These are phyloP conservation scores for Bryoglossum gracile DNA, from an alignment of 495 filamentous ascomycete species.

Conservation along the genomic window DNA sequence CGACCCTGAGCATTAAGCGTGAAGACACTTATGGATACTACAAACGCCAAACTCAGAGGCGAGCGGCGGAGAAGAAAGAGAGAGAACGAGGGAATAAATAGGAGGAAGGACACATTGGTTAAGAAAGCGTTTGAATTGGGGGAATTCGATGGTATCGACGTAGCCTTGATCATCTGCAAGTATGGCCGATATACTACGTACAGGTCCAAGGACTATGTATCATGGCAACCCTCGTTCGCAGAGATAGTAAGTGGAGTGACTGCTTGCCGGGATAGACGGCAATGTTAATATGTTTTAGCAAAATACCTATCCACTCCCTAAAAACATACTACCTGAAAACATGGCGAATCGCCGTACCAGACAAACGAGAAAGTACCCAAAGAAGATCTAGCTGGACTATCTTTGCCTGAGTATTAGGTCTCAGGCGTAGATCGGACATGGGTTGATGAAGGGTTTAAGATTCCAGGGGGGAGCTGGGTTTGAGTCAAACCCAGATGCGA, in stretches of 20 bases:
- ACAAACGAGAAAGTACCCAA: no score
- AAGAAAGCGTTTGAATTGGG: conserved; percentile 17
- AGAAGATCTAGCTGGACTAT: no score
- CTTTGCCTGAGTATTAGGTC: no score
- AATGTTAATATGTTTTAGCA: no score
- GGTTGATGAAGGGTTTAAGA: no score
- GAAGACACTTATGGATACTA: conserved; percentile 9
- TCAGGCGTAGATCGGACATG: no score
- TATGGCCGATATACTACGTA: conserved; percentile 1
- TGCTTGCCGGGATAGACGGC: no score
- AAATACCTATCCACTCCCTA: no score
- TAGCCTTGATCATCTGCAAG: conserved; percentile 15
- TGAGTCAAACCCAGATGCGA: no score
- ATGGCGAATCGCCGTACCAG: no score
- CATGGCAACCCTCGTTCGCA: conserved; percentile 9
- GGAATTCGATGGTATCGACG: conserved; percentile 12
- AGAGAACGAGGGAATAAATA: conserved; percentile 8
- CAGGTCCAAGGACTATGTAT: conserved; percentile 8
- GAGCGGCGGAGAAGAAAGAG: conserved; percentile 9
- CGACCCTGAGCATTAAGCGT: neutral
- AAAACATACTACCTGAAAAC: no score
- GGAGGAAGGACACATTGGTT: conserved; percentile 8
- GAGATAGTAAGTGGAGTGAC: conserved; percentile 13
- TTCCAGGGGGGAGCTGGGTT: no score
- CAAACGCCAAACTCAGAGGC: conserved; percentile 7